Conservation (phyloP, 768 basidiomycete genomes). For the Mycena sanguinolenta region DNA sequence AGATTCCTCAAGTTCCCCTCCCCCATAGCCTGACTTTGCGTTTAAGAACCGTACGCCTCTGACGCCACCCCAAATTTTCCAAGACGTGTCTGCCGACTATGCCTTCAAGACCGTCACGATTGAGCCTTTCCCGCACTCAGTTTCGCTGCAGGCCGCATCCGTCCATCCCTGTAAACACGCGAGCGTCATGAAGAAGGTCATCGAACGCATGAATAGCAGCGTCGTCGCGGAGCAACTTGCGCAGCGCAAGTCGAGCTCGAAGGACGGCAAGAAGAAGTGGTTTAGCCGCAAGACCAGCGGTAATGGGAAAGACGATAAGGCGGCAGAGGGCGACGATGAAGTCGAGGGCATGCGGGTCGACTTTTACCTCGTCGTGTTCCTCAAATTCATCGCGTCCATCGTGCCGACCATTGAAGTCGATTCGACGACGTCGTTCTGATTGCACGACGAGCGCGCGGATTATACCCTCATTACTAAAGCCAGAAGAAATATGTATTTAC, state of each 20-base stretch:
- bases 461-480: slow-evolving; percentile 29
- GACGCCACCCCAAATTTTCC: slow-evolving; percentile 92
- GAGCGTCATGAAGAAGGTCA: slow-evolving; percentile 99
- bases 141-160: slow-evolving; percentile 87
- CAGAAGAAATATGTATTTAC: slow-evolving; percentile 37
- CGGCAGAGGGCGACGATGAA: slow-evolving; percentile 67
- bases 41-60: slow-evolving; percentile 88
- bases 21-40: slow-evolving; percentile 14
- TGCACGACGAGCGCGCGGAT: slow-evolving; percentile 17
- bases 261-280: slow-evolving; percentile 82
- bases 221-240: slow-evolving; percentile 88
- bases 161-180: slow-evolving; percentile 99
- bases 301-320: slow-evolving; percentile 66
- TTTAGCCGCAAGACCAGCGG: slow-evolving; percentile 83
- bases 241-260: slow-evolving; percentile 59
- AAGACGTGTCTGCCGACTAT: slow-evolving; percentile 97
- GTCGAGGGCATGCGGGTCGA: slow-evolving; percentile 95
- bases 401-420: slow-evolving; percentile 99
- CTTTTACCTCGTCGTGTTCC: slow-evolving; percentile 97
- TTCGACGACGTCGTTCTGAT: slow-evolving; percentile 84
- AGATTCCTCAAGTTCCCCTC: slow-evolving; percentile 11
- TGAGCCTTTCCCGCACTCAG: slow-evolving; percentile 96
- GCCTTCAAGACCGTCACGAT: slow-evolving; percentile 99
- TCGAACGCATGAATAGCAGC: slow-evolving; percentile 96
- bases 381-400: slow-evolving; percentile 99